Evolutionary conservation across 2,329 filamentous ascomycete species (phyloP).

Genomic region (Aspergillus pseudonomiae): DNA sequence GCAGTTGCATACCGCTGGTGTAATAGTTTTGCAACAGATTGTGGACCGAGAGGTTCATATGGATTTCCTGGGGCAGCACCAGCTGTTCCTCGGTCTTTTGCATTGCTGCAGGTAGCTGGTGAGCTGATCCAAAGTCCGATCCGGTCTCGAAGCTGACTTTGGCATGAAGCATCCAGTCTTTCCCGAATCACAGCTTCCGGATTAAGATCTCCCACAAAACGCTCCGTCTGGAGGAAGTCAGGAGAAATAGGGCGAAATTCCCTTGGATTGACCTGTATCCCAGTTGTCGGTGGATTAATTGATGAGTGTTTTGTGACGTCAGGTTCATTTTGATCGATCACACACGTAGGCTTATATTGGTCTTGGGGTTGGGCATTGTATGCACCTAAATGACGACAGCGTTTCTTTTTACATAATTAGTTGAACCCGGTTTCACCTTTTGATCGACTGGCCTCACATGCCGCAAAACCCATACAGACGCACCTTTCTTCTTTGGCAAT

Average conservation of each 20-base stretch:
- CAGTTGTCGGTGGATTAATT: slow-evolving; percentile 1
- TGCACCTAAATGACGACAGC: slow-evolving; percentile 33
- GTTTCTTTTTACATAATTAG: slow-evolving; percentile 30
- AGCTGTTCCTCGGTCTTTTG: neutral
- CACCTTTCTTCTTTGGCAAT: slow-evolving; percentile 38
- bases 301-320: neutral
- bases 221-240: slow-evolving; percentile 25
- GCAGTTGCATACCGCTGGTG: slow-evolving; percentile 29
- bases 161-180: slow-evolving; percentile 27
- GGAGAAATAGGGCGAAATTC: slow-evolving; percentile 10
- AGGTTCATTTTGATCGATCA: neutral
- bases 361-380: slow-evolving; percentile 4
- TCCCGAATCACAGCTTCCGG: slow-evolving; percentile 45
- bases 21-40: slow-evolving; percentile 22
- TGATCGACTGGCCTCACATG: neutral
- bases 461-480: neutral
- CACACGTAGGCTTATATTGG: neutral
- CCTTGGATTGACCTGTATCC: slow-evolving; percentile 2
- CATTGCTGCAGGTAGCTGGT: slow-evolving; percentile 15
- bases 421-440: neutral
- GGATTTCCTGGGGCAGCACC: slow-evolving; percentile 2
- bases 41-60: slow-evolving; percentile 5
- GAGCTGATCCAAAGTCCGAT: slow-evolving; percentile 39
- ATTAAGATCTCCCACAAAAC: slow-evolving; percentile 46
- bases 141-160: slow-evolving; percentile 30